Evolutionary conservation across 257 asterid genomes (phyloP).

Genomic region (Perilla frutescens): DNA sequence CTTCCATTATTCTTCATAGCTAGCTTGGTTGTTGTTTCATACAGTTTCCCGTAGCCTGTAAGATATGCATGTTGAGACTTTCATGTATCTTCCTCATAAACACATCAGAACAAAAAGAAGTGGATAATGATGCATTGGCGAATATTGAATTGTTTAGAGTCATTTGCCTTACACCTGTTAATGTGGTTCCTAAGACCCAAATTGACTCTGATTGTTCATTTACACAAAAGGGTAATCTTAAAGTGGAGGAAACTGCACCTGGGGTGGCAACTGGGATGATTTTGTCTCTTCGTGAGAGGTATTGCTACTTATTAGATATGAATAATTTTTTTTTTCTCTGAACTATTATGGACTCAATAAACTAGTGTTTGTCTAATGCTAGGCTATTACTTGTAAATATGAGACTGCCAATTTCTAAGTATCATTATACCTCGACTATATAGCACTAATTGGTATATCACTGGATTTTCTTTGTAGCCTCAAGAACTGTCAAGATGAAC

Average conservation of each 20-base stretch:
- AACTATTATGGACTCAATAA: neutral
- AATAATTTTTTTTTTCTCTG: neutral
- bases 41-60: neutral
- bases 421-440: neutral
- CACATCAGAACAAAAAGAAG: neutral
- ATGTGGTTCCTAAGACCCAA: slow-evolving; percentile 13
- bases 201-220: slow-evolving; percentile 29
- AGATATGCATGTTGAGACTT: neutral
- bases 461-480: slow-evolving; percentile 63
- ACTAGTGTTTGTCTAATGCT: slow-evolving; percentile 4
- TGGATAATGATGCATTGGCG: neutral
- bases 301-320: slow-evolving; percentile 22
- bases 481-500: slow-evolving; percentile 78
- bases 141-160: slow-evolving; percentile 23
- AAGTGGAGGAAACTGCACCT: slow-evolving; percentile 89
- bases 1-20: neutral
- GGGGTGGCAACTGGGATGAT: slow-evolving; percentile 93
- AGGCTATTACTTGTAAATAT: neutral
- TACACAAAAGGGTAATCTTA: slow-evolving; percentile 53
- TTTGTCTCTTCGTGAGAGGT: slow-evolving; percentile 95
- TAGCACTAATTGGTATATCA: slow-evolving; percentile 26
- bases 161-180: neutral
- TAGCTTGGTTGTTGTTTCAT: neutral
- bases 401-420: neutral
- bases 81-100: neutral